Evolutionary conservation across 1,139 yeast species (phyloP).

Genomic region (Zhuliangozyma parablackwelliae): DNA sequence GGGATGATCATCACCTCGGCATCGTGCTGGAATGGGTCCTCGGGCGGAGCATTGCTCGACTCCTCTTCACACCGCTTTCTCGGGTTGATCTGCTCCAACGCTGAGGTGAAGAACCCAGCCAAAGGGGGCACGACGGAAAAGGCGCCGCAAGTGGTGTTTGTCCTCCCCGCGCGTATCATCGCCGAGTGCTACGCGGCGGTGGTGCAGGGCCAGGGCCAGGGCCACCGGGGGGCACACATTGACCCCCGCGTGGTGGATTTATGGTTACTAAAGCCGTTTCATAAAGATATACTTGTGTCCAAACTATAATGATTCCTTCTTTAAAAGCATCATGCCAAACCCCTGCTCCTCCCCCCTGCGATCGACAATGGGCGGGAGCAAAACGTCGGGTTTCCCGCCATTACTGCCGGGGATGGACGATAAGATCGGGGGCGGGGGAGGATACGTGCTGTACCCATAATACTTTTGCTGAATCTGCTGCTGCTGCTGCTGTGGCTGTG

Average conservation of each 20-base stretch:
- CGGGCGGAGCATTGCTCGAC: slow-evolving; percentile 63
- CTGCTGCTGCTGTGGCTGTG: slow-evolving; percentile 1
- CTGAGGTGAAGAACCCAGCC: slow-evolving; percentile 27
- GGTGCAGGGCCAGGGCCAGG: neutral
- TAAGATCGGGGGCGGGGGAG: slow-evolving; percentile 12
- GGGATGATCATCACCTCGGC: slow-evolving; percentile 49
- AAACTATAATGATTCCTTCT: slow-evolving; percentile 1
- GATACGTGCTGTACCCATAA: slow-evolving; percentile 10
- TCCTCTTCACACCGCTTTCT: slow-evolving; percentile 26
- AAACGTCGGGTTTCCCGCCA: slow-evolving; percentile 4
- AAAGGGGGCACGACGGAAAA: slow-evolving; percentile 25
- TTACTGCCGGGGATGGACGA: slow-evolving; percentile 2
- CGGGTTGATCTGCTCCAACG: slow-evolving; percentile 66
- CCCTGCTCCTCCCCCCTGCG: slow-evolving; percentile 4
- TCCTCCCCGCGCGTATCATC: slow-evolving; percentile 27
- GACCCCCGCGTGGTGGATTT: slow-evolving; percentile 15
- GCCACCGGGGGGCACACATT: slow-evolving; percentile 4
- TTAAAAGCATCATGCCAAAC: neutral
- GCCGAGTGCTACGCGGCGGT: slow-evolving; percentile 13
- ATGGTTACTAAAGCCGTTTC: slow-evolving; percentile 23
- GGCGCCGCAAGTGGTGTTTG: slow-evolving; percentile 22
- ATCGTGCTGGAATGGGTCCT: slow-evolving; percentile 74
- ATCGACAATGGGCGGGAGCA: slow-evolving; percentile 12
- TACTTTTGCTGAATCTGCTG: slow-evolving; percentile 1
- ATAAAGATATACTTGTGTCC: slow-evolving; percentile 16